phyloP scores from a whole-genome alignment of 805 yeast species.

The Middelhovenomyces tepae region DNA sequence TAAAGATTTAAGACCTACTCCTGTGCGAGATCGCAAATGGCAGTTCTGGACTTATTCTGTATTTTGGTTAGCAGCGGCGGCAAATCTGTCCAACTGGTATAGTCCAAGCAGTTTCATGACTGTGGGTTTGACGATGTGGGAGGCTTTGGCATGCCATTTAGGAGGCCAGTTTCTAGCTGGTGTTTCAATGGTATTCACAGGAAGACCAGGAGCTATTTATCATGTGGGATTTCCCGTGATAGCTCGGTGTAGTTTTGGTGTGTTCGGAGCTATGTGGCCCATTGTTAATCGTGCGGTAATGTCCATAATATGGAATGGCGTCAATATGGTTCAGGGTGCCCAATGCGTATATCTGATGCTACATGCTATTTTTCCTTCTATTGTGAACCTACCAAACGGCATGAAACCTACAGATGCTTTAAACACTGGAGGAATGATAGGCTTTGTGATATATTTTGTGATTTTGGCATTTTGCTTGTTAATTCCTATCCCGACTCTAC shows the following conservation, averaged over 20 bases:
- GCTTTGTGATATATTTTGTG: constrained; percentile 9
- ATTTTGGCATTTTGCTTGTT: constrained; percentile 6
- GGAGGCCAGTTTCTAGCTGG: constrained; percentile 12
- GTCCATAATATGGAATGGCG: constrained; percentile 13
- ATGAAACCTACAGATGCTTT: constrained; percentile 6
- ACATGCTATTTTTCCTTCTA: constrained; percentile 10
- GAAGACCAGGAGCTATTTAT: constrained; percentile 13
- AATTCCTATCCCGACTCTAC: constrained; percentile 9
- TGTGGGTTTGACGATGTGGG: constrained; percentile 9
- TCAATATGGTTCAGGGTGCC: constrained; percentile 12
- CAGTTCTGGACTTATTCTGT: constrained; percentile 9
- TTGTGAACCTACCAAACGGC: constrained; percentile 9
- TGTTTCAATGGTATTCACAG: constrained; percentile 9
- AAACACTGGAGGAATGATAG: constrained; percentile 12
- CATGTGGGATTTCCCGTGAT: constrained; percentile 15
- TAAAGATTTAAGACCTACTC: constrained; percentile 10
- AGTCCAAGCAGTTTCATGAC: constrained; percentile 9
- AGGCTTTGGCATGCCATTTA: constrained; percentile 12
- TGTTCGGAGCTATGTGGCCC: constrained; percentile 13
- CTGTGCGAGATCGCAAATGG: constrained; percentile 9
- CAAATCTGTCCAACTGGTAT: constrained; percentile 12
- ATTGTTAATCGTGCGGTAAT: constrained; percentile 9
- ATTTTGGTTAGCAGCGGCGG: constrained; percentile 13
- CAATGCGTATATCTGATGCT: constrained; percentile 13
- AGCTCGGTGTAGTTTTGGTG: constrained; percentile 12